Percentiles rank a stretch among this genome's conserved stretches.
phyloP scores from a whole-genome alignment of 306 rosid species.

The Astragalus glycyphyllos region DNA sequence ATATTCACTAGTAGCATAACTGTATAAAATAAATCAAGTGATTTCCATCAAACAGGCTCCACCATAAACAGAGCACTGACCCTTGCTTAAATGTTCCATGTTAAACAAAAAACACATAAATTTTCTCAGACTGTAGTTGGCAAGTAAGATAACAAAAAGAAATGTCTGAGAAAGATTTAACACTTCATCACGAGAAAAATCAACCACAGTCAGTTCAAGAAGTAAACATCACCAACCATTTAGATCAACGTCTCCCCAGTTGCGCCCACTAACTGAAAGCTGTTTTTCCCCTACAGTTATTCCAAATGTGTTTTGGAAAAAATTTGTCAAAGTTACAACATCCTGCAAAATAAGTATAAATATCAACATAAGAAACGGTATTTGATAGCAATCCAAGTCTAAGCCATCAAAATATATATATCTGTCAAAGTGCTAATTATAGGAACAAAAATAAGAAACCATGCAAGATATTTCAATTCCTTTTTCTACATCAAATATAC shows the following conservation, averaged over 20 bases:
- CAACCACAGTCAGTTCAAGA: constrained; percentile 22
- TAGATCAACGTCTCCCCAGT: constrained; percentile 97
- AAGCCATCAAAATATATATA: constrained; percentile 6
- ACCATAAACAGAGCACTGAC: background rate
- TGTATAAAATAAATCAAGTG: constrained; percentile 1
- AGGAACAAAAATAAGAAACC: constrained; percentile 15
- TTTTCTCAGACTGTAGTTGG: background rate
- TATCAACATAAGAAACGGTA: constrained; percentile 9
- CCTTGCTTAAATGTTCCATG: constrained; percentile 2
- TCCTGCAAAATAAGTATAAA: constrained; percentile 59
- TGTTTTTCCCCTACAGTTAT: constrained; percentile 81
- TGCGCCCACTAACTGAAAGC: constrained; percentile 95
- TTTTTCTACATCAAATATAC: constrained; percentile 5
- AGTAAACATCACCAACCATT: constrained; percentile 66
- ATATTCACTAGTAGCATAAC: constrained; percentile 13
- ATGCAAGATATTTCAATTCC: constrained; percentile 23
- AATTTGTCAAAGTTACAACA: constrained; percentile 73
- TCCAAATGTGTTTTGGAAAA: constrained; percentile 80
- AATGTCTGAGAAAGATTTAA: background rate
- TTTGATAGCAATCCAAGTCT: constrained; percentile 29
- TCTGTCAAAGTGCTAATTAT: background rate
- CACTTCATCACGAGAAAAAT: background rate
- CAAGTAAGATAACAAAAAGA: constrained; percentile 33
- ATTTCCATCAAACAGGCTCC: constrained; percentile 15
- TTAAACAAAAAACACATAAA: constrained; percentile 19